A percentile compares a stretch with the other conserved stretches of the same genome.
These are phyloP conservation scores for Salix purpurea DNA, from an alignment of 345 rosid species.

Conservation along the genomic window DNA sequence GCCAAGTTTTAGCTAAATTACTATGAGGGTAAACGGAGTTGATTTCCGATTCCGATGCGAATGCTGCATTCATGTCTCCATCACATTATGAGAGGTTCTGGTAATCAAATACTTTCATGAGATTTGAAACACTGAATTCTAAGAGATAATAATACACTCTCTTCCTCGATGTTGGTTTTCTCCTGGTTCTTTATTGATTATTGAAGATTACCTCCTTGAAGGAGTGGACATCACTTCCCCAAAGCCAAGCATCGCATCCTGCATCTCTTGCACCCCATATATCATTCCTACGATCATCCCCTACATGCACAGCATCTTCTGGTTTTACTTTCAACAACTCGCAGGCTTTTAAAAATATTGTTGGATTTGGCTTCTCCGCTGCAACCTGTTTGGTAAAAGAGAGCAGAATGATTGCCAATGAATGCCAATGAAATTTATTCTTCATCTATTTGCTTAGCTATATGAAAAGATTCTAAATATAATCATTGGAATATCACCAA, in stretches of 20 bases:
- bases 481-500: not conserved
- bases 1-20: not conserved
- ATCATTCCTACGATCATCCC: constrained; percentile 97
- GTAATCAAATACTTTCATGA: not conserved
- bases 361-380: constrained; percentile 98
- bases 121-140: not conserved
- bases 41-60: not conserved
- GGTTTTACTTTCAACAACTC: constrained; percentile 79
- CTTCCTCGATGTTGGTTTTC: not conserved
- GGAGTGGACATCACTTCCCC: constrained; percentile 94
- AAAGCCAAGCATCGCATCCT: constrained; percentile 97
- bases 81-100: not conserved
- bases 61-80: too few relatives aligned
- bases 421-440: not conserved
- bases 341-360: constrained; percentile 87
- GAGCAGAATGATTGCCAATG: not conserved
- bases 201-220: constrained; percentile 60
- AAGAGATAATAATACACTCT: not conserved
- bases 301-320: constrained; percentile 93
- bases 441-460: not conserved
- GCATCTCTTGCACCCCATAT: constrained; percentile 99
- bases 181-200: not conserved
- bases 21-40: not conserved
- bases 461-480: not conserved
- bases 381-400: constrained; percentile 50